A percentile compares a stretch with the other conserved stretches of the same genome.
These are phyloP conservation scores for Lomentospora prolificans DNA, from an alignment of 2,329 filamentous ascomycete species.

Conservation along the genomic window DNA sequence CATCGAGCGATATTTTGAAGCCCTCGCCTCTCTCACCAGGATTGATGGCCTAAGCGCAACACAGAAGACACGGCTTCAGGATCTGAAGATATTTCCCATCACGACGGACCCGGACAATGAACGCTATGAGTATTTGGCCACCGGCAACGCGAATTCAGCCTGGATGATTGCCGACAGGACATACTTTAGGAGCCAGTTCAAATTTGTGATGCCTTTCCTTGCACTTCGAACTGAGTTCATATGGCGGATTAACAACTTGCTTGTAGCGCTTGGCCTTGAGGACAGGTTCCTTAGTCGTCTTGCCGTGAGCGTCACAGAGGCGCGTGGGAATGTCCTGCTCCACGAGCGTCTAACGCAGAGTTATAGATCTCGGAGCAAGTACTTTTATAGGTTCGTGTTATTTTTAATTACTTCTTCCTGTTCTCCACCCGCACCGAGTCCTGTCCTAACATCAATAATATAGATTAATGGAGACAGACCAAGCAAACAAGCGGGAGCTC, in stretches of 20 bases:
- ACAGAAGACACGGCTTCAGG: neutral
- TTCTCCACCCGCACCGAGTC: neutral
- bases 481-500: constrained; percentile 1
- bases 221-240: constrained; percentile 6
- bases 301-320: constrained; percentile 7
- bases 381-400: constrained; percentile 7
- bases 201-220: constrained; percentile 4
- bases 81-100: neutral
- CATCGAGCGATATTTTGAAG: constrained; percentile 3
- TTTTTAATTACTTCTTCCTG: neutral
- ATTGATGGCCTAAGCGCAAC: neutral
- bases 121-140: neutral
- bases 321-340: neutral
- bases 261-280: neutral
- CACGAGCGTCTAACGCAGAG: constrained; percentile 2
- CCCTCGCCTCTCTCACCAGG: neutral
- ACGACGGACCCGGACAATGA: neutral
- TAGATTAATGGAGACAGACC: constrained; percentile 7
- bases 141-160: neutral
- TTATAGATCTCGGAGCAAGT: constrained; percentile 4
- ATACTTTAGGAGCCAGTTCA: constrained; percentile 3
- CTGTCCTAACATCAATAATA: neutral
- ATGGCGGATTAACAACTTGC: constrained; percentile 4
- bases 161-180: constrained; percentile 11
- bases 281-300: constrained; percentile 6